These are phyloP conservation scores for Fusarium pilosicola DNA, from an alignment of 2,329 filamentous ascomycete genomes.

Conservation along the genomic window DNA sequence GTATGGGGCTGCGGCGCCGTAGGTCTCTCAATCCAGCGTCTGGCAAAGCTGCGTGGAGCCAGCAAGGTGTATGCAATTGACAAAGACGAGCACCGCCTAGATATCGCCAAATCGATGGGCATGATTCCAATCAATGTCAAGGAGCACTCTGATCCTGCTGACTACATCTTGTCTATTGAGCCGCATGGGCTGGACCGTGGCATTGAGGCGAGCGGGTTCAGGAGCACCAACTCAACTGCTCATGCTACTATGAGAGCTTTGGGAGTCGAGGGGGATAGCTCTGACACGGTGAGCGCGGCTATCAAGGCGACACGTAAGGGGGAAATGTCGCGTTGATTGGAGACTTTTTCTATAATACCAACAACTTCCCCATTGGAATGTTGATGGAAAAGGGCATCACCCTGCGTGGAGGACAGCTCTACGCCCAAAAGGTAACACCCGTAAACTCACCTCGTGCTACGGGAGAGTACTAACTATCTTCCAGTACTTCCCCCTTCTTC, in stretches of 20 bases:
- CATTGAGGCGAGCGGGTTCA: neutral
- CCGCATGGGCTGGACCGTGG: neutral
- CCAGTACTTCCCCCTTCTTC: neutral
- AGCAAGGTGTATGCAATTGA: slow-evolving; percentile 3
- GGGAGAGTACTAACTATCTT: neutral
- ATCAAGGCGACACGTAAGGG: slow-evolving; percentile 3
- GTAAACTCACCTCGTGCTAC: fast-evolving
- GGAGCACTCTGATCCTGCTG: neutral
- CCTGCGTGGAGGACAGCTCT: neutral
- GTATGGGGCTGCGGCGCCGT: slow-evolving; percentile 2
- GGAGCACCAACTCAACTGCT: neutral
- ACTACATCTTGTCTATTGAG: neutral
- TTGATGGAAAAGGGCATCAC: slow-evolving; percentile 5
- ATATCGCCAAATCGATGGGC: neutral
- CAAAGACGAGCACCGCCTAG: neutral
- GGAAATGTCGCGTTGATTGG: neutral
- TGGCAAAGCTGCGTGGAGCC: neutral
- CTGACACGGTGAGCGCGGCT: neutral
- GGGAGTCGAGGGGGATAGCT: neutral
- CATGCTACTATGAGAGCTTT: neutral
- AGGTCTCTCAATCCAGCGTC: neutral
- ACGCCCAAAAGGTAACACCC: neutral
- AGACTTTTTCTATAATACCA: neutral
- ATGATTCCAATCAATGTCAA: slow-evolving; percentile 6
- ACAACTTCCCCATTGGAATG: slow-evolving; percentile 12